Conservation (phyloP, 805 yeast species). For the Metschnikowia reukaufii region DNA sequence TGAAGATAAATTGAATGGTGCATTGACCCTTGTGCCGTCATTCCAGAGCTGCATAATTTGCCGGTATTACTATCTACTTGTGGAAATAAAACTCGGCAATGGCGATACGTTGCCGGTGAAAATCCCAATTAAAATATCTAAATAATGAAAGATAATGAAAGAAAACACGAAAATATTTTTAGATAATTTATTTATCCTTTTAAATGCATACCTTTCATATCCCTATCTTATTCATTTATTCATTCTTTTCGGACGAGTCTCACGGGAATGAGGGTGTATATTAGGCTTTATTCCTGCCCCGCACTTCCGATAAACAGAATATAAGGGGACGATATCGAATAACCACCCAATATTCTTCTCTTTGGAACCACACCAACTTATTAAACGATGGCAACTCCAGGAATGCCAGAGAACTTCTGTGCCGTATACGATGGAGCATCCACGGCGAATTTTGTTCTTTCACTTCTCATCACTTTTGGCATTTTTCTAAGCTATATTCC, state of each 20-base stretch:
- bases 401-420: slow-evolving; percentile 32
- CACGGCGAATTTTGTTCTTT: slow-evolving; percentile 45
- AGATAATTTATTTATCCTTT: neutral
- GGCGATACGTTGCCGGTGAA: slow-evolving; percentile 22
- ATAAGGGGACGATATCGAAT: too few relatives aligned
- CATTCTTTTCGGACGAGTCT: too few relatives aligned
- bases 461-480: slow-evolving; percentile 59
- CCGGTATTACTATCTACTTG: slow-evolving; percentile 25
- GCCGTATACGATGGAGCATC: slow-evolving; percentile 51
- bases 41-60: slow-evolving; percentile 32
- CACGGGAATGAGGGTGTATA: too few relatives aligned
- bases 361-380: neutral
- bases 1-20: slow-evolving; percentile 18
- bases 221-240: too few relatives aligned
- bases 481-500: slow-evolving; percentile 73
- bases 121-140: slow-evolving; percentile 21
- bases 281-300: neutral
- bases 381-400: neutral
- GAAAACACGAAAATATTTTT: neutral
- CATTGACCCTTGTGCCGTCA: slow-evolving; percentile 26
- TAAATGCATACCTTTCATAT: too few relatives aligned
- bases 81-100: slow-evolving; percentile 22
- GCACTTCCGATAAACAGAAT: neutral
- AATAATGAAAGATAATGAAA: neutral
- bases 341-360: neutral